A percentile compares a stretch with the other conserved stretches of the same genome.
Evolutionary conservation across 345 rosid species (phyloP).

Genomic region (Ceriops decandra): DNA sequence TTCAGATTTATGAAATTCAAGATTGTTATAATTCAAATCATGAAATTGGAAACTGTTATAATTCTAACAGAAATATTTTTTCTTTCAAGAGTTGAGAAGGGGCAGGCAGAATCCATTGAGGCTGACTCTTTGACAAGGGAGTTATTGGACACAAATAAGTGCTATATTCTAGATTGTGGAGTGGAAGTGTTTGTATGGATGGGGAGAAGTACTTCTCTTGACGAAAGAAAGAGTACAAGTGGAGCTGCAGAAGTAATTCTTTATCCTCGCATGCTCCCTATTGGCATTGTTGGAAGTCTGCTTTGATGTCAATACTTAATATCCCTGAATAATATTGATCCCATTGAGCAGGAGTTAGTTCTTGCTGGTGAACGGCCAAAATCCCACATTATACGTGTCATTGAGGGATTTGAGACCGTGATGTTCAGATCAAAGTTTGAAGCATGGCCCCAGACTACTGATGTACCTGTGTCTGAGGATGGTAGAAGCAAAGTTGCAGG

Average conservation of each 20-base stretch:
- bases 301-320: slow-evolving; percentile 10
- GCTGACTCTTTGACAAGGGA: slow-evolving; percentile 69
- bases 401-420: slow-evolving; percentile 97
- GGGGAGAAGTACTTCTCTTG: slow-evolving; percentile 82
- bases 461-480: slow-evolving; percentile 73
- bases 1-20: neutral
- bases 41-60: neutral
- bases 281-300: neutral
- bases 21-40: slow-evolving; percentile 8
- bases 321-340: slow-evolving; percentile 6
- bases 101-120: slow-evolving; percentile 64
- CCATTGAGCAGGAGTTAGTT: slow-evolving; percentile 53
- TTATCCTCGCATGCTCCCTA: slow-evolving; percentile 14
- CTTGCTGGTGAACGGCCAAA: slow-evolving; percentile 49
- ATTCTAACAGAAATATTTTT: slow-evolving; percentile 32
- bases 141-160: slow-evolving; percentile 69
- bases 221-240: slow-evolving; percentile 81
- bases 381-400: slow-evolving; percentile 69
- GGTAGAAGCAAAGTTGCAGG: slow-evolving; percentile 99
- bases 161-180: slow-evolving; percentile 86
- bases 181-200: slow-evolving; percentile 87
- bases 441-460: slow-evolving; percentile 71
- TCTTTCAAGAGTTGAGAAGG: slow-evolving; percentile 73
- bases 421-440: slow-evolving; percentile 84
- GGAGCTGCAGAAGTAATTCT: slow-evolving; percentile 69